Conservation (phyloP, 345 rosid species). For the Pelargonium nanum region DNA sequence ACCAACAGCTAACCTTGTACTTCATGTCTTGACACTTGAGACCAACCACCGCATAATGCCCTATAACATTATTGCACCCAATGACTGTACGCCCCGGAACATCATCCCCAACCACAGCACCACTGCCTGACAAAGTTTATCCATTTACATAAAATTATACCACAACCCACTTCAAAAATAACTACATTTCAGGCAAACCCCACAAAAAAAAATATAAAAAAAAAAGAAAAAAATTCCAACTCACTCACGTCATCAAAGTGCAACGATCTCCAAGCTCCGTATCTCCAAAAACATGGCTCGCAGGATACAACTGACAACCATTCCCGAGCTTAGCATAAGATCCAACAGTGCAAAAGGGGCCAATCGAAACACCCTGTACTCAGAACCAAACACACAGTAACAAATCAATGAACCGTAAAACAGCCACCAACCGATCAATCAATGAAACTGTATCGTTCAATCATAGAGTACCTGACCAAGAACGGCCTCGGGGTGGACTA, state of each 20-base stretch:
- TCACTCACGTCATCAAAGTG: conserved; percentile 68
- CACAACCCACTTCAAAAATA: neutral
- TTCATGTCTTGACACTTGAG: conserved; percentile 89
- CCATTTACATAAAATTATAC: conserved; percentile 9
- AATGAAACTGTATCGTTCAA: neutral
- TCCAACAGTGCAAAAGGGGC: conserved; percentile 82
- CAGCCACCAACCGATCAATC: neutral
- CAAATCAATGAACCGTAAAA: conserved; percentile 1
- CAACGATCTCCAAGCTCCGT: conserved; percentile 64
- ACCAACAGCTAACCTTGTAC: conserved; percentile 44
- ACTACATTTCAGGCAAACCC: neutral
- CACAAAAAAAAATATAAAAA: neutral
- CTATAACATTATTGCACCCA: conserved; percentile 59
- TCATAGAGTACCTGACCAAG: conserved; percentile 48
- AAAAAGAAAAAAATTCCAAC: neutral
- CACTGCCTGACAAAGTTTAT: conserved; percentile 57
- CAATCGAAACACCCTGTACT: conserved; percentile 62
- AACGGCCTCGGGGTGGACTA: conserved; percentile 66
- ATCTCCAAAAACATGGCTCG: conserved; percentile 73
- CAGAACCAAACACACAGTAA: conserved; percentile 1
- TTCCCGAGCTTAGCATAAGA: conserved; percentile 66
- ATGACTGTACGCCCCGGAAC: conserved; percentile 64
- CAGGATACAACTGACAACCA: conserved; percentile 59
- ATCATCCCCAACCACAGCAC: conserved; percentile 85
- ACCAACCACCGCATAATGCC: conserved; percentile 77